Conservation (phyloP, 2,329 filamentous ascomycete species). For the Zasmidium citrigriseum region DNA sequence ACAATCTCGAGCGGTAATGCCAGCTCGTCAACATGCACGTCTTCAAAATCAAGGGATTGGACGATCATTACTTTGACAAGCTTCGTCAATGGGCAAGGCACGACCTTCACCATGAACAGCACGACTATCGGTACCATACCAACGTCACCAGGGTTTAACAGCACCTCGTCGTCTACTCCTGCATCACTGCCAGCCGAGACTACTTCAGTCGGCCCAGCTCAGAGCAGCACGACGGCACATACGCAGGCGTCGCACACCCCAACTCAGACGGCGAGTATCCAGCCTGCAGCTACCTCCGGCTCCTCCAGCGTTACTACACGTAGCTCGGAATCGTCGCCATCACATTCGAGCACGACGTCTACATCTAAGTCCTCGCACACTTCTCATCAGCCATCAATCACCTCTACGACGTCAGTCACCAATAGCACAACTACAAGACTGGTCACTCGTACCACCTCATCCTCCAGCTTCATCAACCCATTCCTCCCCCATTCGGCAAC, state of each 20-base stretch:
- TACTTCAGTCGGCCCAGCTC: no score
- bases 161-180: conserved; percentile 1
- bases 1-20: neutral
- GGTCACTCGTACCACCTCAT: neutral
- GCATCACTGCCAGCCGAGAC: no score
- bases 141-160: conserved; percentile 10
- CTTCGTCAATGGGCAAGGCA: conserved; percentile 15
- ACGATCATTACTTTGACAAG: conserved; percentile 14
- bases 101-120: conserved; percentile 12
- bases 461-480: conserved; percentile 16
- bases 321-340: no score
- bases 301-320: no score
- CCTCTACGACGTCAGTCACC: neutral
- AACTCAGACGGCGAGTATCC: no score
- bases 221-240: no score
- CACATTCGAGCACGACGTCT: no score
- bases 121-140: conserved; percentile 10
- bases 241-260: no score
- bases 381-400: no score
- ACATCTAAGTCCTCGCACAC: no score
- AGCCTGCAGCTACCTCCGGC: no score
- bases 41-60: neutral
- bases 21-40: neutral
- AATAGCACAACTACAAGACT: neutral
- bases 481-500: conserved; percentile 23